A percentile compares a stretch with the other conserved stretches of the same genome.
phyloP scores from a whole-genome alignment of 352 stramenopile species.

The Phytophthora podocarpi region DNA sequence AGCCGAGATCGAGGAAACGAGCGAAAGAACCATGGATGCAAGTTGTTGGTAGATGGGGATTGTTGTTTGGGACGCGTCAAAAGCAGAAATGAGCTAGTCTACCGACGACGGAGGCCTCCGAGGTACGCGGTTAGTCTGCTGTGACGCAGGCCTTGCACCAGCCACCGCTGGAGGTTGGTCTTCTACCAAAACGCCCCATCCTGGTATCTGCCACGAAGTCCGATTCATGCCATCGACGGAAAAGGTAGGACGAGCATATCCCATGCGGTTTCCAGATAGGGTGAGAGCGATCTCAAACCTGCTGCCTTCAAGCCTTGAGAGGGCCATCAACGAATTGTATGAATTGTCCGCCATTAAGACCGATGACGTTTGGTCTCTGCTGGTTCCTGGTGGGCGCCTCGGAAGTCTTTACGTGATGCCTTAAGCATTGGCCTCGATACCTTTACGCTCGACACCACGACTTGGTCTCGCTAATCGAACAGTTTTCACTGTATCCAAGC shows the following conservation, averaged over 20 bases:
- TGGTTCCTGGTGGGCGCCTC: not conserved
- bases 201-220: constrained; percentile 9
- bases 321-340: no score
- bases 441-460: not conserved
- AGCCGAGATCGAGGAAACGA: constrained; percentile 27
- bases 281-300: constrained; percentile 23
- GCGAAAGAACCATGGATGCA: constrained; percentile 14
- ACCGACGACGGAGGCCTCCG: not conserved
- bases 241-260: constrained; percentile 29
- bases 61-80: constrained; percentile 8
- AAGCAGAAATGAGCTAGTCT: constrained; percentile 19
- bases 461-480: not conserved
- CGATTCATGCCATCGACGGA: constrained; percentile 14
- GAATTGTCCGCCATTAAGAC: not conserved
- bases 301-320: constrained; percentile 15
- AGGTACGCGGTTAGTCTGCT: no score
- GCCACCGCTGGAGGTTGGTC: not conserved
- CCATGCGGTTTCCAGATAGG: constrained; percentile 24
- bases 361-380: constrained; percentile 2
- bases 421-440: not conserved
- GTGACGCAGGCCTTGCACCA: not conserved
- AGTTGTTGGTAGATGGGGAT: not conserved
- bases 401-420: constrained; percentile 4
- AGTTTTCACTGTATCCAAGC: no score
- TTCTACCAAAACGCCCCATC: constrained; percentile 20